phyloP scores from a whole-genome alignment of 2,329 filamentous ascomycete genomes.

The Lasiodiplodia sp. region DNA sequence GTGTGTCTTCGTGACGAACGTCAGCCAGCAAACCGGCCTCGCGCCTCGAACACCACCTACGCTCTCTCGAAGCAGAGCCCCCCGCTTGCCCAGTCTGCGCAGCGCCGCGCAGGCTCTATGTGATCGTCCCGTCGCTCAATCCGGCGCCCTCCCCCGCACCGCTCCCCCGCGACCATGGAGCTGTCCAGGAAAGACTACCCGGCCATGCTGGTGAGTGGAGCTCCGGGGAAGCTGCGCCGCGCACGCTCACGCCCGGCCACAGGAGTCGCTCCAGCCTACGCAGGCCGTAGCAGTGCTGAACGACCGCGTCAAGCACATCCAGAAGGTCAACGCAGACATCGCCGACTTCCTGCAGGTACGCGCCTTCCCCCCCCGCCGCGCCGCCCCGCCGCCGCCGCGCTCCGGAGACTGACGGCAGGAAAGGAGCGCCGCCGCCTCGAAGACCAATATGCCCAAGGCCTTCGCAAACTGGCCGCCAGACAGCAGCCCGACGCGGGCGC shows the following conservation, averaged over 20 bases:
- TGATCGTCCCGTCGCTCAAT: conserved; percentile 22
- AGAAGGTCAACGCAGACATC: conserved; percentile 85
- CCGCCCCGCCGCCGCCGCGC: conserved; percentile 14
- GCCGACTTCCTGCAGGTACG: conserved; percentile 97
- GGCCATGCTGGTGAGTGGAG: conserved; percentile 81
- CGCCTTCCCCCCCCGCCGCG: conserved; percentile 34
- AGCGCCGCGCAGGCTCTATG: conserved; percentile 28
- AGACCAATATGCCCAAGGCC: conserved; percentile 82
- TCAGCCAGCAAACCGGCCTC: conserved; percentile 28
- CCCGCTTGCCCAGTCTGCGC: conserved; percentile 23
- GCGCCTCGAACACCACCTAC: conserved; percentile 9
- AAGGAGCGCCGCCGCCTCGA: conserved; percentile 94
- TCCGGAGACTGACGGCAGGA: conserved; percentile 27
- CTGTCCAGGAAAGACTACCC: conserved; percentile 91
- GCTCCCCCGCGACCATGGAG: conserved; percentile 53
- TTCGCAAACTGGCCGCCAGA: conserved; percentile 81
- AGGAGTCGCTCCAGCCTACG: conserved; percentile 81
- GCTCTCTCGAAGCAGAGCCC: conserved; percentile 7
- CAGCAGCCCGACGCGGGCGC: conserved; percentile 76
- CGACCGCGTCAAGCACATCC: conserved; percentile 87
- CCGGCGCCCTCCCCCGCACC: conserved; percentile 22
- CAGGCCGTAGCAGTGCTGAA: conserved; percentile 84
- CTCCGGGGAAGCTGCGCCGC: conserved; percentile 34
- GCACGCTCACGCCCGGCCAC: conserved; percentile 41
- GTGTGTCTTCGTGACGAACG: conserved; percentile 27